Evolutionary conservation across 2,329 filamentous ascomycete species (phyloP), one percentile per base, ranked within the genome.

Genomic region (Fusarium papillatum): DNA sequence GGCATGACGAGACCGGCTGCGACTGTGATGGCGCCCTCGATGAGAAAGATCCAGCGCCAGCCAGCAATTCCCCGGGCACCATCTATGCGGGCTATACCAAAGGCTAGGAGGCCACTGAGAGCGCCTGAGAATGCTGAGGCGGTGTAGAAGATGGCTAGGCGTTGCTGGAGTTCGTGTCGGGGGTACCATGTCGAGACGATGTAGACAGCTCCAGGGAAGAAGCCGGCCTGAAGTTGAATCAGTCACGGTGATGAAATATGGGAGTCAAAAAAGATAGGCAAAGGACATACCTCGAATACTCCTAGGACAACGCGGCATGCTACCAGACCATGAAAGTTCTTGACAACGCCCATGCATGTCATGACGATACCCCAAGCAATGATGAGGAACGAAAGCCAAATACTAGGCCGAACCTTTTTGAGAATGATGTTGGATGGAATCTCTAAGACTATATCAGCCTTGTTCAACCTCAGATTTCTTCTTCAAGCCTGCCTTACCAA

Each of bases 11-110:
- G 48, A 5, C 80, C 83, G 11, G 85, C 72, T n/a, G 81, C 64
- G 0, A 86, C 80, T 7, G 86, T 86, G 6, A 83, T 64, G 0
- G 85, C 74, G 3, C 89, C 89, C 72, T 90, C 88, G 1, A 90
- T 82, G 50, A 90, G 86, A 69, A 90, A 90, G 55, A 89, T 89
- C 88, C 88, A 90, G 53, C 86, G 83, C 87, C 87, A 89, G 14
- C 87, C 86, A 0, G 77, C 79, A 2, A 86, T 77, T 0, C 85
- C 85, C 3, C 84, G 81, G 2, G 82, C 73, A 0, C 87, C 87
- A 31, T 87, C 81, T 82, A 88, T 85, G 38, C 84, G 81, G 10
- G 83, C 81, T 53, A 88, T 88, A 0, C 78, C 86, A 67, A 82
- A 85, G 0, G 87, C 87, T 0, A 88, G 78, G 3, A 89, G 82